Base-by-base conservation (phyloP, 805 yeast species). In the Nakazawaea ishiwadae region DNA sequence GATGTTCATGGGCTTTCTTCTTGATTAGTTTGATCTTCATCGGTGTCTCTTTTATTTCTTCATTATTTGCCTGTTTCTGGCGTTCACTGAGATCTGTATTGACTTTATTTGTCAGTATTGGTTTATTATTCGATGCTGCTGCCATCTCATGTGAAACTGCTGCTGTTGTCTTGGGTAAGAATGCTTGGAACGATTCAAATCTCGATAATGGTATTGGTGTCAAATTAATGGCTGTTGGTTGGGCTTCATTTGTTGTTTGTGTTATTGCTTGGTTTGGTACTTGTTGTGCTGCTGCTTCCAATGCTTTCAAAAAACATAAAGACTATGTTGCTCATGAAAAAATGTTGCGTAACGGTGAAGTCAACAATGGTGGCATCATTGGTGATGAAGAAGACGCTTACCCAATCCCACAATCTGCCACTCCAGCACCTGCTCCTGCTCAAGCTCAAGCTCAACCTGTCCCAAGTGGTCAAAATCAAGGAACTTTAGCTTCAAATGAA, bases 91-190 rank as follows among this genome's bases (percentile, higher is more conserved):
- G 76, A 55, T 71, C 70, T 54, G 70, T 79, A 30, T 72, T 73
- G 23, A 66, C 77, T 42, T 65, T 74, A 48, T 72, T 82, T 50
- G 65, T 72, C 35, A 39, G 68, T 2, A 47, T 79, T 39, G 86
- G 77, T 24, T 58, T 75, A 35, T 42, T 84, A 38, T 75, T 79
- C 57, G 63, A 67, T 45, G 65, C 76, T 29, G 81, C 81, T 37
- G 86, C 83, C 41, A 82, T 84, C 34, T 66, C 85, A 10, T 66
- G 82, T 55, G 75, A 79, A 59, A 87, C 96, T 26, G 93, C 95
- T 3, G 84, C 76, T 33, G 61, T 73, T 47, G 95, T 83, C n/a
- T 56, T 84, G 66, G 93, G 86, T 35, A 81, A 71, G 58, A 69
- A 78, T 52, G 81, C 83, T 20, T 90, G 90, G 73, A 55, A 60